Conservation (phyloP, 2,329 filamentous ascomycete species). For the Aureobasidium sp. region DNA sequence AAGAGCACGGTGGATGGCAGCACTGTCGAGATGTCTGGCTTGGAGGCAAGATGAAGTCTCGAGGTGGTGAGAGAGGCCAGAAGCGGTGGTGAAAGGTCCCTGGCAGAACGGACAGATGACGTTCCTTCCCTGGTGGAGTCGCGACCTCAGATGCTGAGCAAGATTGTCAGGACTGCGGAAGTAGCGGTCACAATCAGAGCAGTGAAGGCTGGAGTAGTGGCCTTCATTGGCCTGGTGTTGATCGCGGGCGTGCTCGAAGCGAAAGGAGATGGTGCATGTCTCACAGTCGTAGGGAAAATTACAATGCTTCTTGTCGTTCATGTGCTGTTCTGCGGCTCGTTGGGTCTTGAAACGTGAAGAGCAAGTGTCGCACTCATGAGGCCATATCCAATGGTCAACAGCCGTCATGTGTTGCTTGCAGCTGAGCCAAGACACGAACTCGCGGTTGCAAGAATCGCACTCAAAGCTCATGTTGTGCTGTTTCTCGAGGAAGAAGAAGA, state of each 20-base stretch:
- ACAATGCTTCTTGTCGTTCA: slow-evolving; percentile 19
- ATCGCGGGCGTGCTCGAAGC: neutral
- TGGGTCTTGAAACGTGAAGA: slow-evolving; percentile 20
- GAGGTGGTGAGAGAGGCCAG: neutral
- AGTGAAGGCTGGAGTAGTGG: slow-evolving; percentile 27
- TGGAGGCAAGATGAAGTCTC: neutral
- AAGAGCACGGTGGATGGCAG: slow-evolving; percentile 42
- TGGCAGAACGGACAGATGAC: slow-evolving; percentile 53
- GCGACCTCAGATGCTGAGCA: slow-evolving; percentile 50
- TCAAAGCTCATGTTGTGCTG: neutral
- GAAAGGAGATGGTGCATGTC: slow-evolving; percentile 17
- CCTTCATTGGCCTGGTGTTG: neutral
- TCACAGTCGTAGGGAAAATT: neutral
- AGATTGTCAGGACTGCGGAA: slow-evolving; percentile 30
- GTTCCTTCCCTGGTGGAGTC: slow-evolving; percentile 39
- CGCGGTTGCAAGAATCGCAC: slow-evolving; percentile 20
- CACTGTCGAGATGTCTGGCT: slow-evolving; percentile 37
- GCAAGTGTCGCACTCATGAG: slow-evolving; percentile 28
- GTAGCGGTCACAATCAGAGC: slow-evolving; percentile 24
- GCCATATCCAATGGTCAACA: slow-evolving; percentile 25
- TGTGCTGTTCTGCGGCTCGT: slow-evolving; percentile 24
- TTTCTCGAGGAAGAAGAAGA: too few relatives aligned
- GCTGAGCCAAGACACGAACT: slow-evolving; percentile 17
- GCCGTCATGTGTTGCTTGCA: slow-evolving; percentile 30
- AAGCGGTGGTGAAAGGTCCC: slow-evolving; percentile 28